Percentiles rank a stretch among this genome's conserved stretches.
phyloP scores from a whole-genome alignment of 106 monocot species.

The Agapanthus africanus region DNA sequence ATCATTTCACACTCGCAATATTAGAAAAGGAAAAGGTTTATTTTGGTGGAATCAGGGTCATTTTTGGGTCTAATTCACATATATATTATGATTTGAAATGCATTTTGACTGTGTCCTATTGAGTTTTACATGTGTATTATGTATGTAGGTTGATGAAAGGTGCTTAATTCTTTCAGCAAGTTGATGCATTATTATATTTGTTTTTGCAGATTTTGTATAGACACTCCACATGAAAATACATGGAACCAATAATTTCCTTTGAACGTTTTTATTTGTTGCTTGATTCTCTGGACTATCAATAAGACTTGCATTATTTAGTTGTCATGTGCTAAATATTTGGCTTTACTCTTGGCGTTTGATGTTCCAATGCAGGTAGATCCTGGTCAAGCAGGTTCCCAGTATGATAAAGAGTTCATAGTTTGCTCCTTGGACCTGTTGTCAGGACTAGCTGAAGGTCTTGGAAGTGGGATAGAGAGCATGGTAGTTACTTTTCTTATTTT shows the following conservation, averaged over 20 bases:
- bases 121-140: background rate
- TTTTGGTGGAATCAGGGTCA: background rate
- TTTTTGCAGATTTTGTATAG: background rate
- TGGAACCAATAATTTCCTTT: no score
- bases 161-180: background rate
- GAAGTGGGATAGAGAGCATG: slow-evolving; percentile 85
- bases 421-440: slow-evolving; percentile 93
- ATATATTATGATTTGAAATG: background rate
- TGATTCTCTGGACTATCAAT: background rate
- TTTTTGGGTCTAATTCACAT: background rate
- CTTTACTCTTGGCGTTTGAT: background rate
- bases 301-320: background rate
- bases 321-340: background rate
- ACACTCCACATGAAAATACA: no score
- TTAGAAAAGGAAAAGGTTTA: no score
- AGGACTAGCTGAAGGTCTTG: slow-evolving; percentile 92
- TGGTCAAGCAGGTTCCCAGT: slow-evolving; percentile 70
- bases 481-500: slow-evolving; percentile 27
- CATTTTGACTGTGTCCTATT: background rate
- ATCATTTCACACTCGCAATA: background rate
- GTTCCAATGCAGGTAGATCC: slow-evolving; percentile 67
- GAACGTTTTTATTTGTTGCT: no score
- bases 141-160: background rate
- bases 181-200: background rate
- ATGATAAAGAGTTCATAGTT: slow-evolving; percentile 95